phyloP scores from a whole-genome alignment of 2,329 filamentous ascomycete species.

The Cryphonectria naterciae region DNA sequence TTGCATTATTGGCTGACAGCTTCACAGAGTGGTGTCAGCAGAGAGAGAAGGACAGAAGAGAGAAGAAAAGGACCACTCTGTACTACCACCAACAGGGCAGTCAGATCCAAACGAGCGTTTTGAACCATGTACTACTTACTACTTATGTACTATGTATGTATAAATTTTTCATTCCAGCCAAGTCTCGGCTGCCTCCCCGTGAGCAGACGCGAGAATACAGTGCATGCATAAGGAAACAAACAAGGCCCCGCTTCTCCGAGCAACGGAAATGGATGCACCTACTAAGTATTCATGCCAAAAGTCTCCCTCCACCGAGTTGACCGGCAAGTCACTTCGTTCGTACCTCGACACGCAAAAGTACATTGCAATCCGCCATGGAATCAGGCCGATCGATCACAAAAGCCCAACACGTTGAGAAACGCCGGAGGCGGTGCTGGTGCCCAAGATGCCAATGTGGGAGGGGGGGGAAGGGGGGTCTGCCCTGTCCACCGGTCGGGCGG shows the following conservation, averaged over 20 bases:
- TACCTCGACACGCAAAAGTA: not conserved
- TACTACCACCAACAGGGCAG: not conserved
- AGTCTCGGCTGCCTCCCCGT: too few relatives aligned
- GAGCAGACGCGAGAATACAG: too few relatives aligned
- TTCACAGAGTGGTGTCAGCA: not conserved
- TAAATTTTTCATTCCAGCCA: too few relatives aligned
- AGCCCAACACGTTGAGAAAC: not conserved
- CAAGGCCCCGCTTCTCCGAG: too few relatives aligned
- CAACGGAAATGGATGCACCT: not conserved
- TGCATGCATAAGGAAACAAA: not conserved
- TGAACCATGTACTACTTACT: not conserved
- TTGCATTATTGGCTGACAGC: not conserved
- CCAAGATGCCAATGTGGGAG: not conserved
- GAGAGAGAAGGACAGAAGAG: not conserved
- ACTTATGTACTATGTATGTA: too few relatives aligned
- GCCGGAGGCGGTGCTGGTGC: not conserved
- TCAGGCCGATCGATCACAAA: not conserved
- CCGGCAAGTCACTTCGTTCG: too few relatives aligned
- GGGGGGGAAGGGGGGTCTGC: not conserved
- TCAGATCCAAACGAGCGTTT: not conserved
- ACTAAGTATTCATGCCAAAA: too few relatives aligned
- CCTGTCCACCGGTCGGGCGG: too few relatives aligned
- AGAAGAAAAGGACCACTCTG: not conserved
- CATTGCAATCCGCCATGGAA: not conserved
- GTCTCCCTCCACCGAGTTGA: too few relatives aligned